Base-by-base conservation (phyloP, 768 basidiomycete species). In the Krasilnikovozyma curviuscula region DNA sequence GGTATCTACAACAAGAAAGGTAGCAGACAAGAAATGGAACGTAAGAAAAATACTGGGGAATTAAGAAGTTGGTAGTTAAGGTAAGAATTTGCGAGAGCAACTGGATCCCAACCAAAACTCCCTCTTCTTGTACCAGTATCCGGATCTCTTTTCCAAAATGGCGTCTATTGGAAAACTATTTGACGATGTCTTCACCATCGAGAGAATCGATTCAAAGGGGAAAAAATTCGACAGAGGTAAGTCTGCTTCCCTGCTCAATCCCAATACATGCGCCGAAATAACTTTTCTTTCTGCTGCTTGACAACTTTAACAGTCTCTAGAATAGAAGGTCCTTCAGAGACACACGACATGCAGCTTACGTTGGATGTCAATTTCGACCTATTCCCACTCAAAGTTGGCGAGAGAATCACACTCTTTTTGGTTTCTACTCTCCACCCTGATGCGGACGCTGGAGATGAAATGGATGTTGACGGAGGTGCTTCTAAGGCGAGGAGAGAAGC, bases 151-250 rank as follows among this genome's bases (percentile, higher is more conserved):
- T n/a, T n/a, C 7, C 3, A 52, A 23, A 23, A 49, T 49, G 48
- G 34, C 48, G 25, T 33, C 45, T 40, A 46, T 46, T 35, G 50
- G 50, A 18, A 52, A 52, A 25, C 75, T 93, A 49, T 95, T 95
- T 60, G 83, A 89, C 60, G 91, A 95, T 63, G 78, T 88, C 38
- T 95, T 97, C 67, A 79, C 74, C 10, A 80, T 91, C 56, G 73
- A 63, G 57, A 52, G 54, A 13, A 58, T 66, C 13, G 65, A 66
- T 54, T 62, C 62, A 64, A 89, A 88, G 57, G 91, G 91, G 40
- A 93, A 83, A 70, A 93, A 89, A 64, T 98, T 95, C 58, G 93
- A 98, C 66, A 71, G 91, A 78, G 91, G 91, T 89, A 48, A 40
- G 77, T 60, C 23, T 13, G 27, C 27, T n/a, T 16, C 16, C 37